Base-by-base conservation (phyloP, 2,329 filamentous ascomycete species). In the Arthrinium puccinioides region DNA sequence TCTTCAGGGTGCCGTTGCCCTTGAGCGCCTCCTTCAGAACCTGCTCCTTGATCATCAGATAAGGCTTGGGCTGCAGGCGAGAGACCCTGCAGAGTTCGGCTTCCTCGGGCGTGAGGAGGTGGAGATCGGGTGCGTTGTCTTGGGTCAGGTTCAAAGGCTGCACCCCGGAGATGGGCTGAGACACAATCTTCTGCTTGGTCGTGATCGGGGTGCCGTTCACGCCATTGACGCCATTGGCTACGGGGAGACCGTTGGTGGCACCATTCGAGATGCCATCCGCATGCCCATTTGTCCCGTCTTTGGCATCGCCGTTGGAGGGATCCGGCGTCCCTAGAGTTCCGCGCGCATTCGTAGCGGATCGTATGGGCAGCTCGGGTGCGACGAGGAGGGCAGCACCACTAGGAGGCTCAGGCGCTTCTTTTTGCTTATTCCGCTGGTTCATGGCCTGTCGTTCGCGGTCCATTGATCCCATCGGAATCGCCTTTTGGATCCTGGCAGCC, bases 11-110 rank as follows among this genome's bases (percentile, higher is more conserved):
- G 1, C 92, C 92, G 41, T 92, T 90, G 41, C 82, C 81, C 63
- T 90, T 92, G 57, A 95, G 76, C 0, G 90, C 87, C 57, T 97
- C 90, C 51, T 87, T 86, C 36, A 97, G 63, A n/a, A 97, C 70
- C 43, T 85, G 81, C 58, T 96, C 88, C 62, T 98, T 98, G 61
- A 97, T 87, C 54, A 87, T 87, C 5, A 96, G 63, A 59, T 96
- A 98, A 2, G 92, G 87, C 65, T 98, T 98, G 1, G 92, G 92
- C 60, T 92, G 84, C 36, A 98, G 66, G 28, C 88, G 78, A 11
- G 94, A 74, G 27, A 84, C 74, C 49, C 86, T 85, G 64, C 92
- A 98, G 1, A 98, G 67, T 52, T 94, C 87, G 5, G 78, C 69
- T 60, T 98, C 92, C 46, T 94, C 87, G 1, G 80, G 73, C 1